Percentiles rank a stretch among this genome's conserved stretches.
Conservation (phyloP, 2,329 filamentous ascomycete species). For the Fusarium nodosum region DNA sequence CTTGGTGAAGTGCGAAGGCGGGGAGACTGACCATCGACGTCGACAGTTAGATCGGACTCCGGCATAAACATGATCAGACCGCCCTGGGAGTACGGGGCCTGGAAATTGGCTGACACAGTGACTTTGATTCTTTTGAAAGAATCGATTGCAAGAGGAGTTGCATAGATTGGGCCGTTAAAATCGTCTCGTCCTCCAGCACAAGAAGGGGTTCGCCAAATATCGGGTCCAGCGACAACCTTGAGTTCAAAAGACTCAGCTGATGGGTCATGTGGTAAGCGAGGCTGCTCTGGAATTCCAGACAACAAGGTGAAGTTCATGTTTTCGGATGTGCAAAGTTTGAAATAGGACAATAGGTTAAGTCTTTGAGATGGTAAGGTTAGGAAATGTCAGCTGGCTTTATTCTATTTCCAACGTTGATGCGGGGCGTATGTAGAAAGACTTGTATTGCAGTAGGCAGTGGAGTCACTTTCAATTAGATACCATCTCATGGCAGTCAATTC, state of each 20-base stretch:
- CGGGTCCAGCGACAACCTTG: not conserved
- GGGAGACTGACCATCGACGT: not conserved
- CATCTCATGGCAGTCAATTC: not conserved
- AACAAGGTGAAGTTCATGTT: not conserved
- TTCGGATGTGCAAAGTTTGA: not conserved
- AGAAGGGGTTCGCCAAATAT: conserved; percentile 15
- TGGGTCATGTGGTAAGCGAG: not conserved
- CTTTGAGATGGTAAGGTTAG: not conserved
- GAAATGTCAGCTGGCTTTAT: not conserved
- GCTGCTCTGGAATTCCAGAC: not conserved
- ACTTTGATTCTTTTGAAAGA: conserved; percentile 3
- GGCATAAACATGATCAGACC: conserved; percentile 14
- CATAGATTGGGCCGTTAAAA: conserved; percentile 10
- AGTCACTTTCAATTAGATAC: not conserved
- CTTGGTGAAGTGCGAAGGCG: not conserved
- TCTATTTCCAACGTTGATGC: not conserved
- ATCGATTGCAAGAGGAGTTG: not conserved
- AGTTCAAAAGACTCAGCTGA: not conserved
- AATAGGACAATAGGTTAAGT: not conserved
- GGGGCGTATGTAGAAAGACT: not conserved
- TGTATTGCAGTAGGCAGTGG: not conserved
- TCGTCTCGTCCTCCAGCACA: conserved; percentile 15
- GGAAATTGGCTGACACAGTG: not conserved
- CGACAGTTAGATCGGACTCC: not conserved
- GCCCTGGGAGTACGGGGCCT: not conserved